Evolutionary conservation across 2,329 filamentous ascomycete genomes (phyloP).

Genomic region (Cryphonectria japonica): DNA sequence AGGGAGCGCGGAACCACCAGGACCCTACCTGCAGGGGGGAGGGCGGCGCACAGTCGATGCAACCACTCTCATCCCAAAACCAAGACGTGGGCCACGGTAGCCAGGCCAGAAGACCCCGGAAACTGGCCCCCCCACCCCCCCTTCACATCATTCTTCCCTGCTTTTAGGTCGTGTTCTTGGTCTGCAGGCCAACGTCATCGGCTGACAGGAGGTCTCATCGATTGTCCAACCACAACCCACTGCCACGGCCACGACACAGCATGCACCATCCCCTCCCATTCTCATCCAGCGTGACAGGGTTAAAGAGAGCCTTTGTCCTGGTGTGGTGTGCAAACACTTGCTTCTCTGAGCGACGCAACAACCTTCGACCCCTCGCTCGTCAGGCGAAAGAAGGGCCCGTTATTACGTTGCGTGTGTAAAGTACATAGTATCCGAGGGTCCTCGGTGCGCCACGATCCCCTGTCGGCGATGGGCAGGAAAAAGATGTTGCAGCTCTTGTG

Average conservation of each 20-base stretch:
- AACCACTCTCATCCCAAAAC: conserved; percentile 14
- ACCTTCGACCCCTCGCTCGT: no score
- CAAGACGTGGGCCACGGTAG: neutral
- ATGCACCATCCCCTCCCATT: neutral
- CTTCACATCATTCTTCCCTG: conserved; percentile 17
- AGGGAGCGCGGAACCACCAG: conserved; percentile 2
- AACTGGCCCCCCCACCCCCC: neutral
- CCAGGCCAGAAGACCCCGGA: conserved; percentile 17
- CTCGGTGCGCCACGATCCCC: conserved; percentile 18
- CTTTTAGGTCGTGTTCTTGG: conserved; percentile 21
- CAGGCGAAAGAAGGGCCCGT: neutral
- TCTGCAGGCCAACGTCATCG: conserved; percentile 30
- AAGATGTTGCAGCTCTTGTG: conserved; percentile 1
- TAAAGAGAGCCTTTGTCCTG: neutral
- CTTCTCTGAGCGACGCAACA: neutral
- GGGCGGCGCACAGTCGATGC: conserved; percentile 1
- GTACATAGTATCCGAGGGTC: neutral
- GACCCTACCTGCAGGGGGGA: conserved; percentile 13
- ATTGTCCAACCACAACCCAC: conserved; percentile 19
- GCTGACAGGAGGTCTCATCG: conserved; percentile 15
- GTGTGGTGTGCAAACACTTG: neutral
- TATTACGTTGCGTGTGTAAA: neutral
- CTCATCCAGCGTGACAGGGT: neutral
- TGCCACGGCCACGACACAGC: neutral
- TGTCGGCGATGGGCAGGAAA: conserved; percentile 20